Base-by-base conservation (phyloP, 257 asterid species). In the Gentiana dahurica region DNA sequence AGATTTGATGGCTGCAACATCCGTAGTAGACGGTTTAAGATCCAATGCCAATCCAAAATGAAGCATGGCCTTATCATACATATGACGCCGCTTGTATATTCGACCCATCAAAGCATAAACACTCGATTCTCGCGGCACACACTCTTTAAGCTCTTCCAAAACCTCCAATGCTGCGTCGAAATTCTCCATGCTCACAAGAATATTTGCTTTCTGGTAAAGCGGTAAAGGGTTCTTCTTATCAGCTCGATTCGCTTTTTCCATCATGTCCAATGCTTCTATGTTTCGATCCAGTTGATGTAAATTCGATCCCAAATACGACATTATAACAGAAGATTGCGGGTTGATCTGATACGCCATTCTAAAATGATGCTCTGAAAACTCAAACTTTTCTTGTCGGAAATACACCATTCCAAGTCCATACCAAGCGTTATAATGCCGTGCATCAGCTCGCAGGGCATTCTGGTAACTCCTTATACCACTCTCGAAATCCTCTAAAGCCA, bases 211-310 rank as follows among this genome's bases (percentile, higher is more conserved):
- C 77, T 91, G 97, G 73, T 85, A 91, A 54, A 87, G 68, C 54
- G 98, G 98, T 66, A 92, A 82, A 65, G 98, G 98, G 57, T 88
- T 92, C 78, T 88, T 88, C 85, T 76, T 85, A 75, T 92, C 98
- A 13, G 98, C 98, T 63, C 74, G 44, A 55, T 87, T 84, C 58
- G 97, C 98, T 68, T 70, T 84, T 36, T 85, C 95, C 86, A 92
- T 85, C 79, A 88, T 84, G 66, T 78, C 93, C 70, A 92, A 65
- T 34, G 98, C 95, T 76, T 77, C 97, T 46, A 69, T 73, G 65
- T 85, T 71, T 78, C 69, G 85, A 97, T 80, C 88, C 65, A 88
- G 51, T 32, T 90, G 77, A 65, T 92, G 97, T 66, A 92, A 78
- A 63, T 91, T 85, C 36, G 97, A 83, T 64, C 98, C 98, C 41